phyloP scores from a whole-genome alignment of 345 rosid species.

The Eucalyptus curtisii region DNA sequence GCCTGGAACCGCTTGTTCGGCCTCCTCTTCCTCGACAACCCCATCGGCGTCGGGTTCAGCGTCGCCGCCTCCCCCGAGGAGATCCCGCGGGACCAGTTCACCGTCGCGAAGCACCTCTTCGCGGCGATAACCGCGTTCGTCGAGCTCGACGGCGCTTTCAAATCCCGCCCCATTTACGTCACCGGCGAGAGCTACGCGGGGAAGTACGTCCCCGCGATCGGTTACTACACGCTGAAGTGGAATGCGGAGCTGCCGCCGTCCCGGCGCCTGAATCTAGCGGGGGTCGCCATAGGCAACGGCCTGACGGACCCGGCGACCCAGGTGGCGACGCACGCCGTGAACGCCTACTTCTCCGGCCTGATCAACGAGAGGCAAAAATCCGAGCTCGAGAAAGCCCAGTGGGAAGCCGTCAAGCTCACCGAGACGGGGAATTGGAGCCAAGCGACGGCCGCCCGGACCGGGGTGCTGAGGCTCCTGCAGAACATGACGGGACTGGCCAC shows the following conservation, averaged over 20 bases:
- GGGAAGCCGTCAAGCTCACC: constrained; percentile 22
- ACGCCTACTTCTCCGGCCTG: constrained; percentile 47
- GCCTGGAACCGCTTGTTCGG: constrained; percentile 85
- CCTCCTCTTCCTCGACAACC: constrained; percentile 65
- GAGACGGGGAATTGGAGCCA: constrained; percentile 36
- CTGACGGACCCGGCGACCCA: constrained; percentile 60
- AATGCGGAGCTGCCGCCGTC: constrained; percentile 13
- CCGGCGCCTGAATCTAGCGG: constrained; percentile 33
- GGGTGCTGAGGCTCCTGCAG: constrained; percentile 17
- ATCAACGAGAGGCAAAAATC: constrained; percentile 54
- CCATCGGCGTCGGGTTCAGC: constrained; percentile 84
- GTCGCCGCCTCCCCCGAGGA: constrained; percentile 41
- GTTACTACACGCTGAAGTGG: constrained; percentile 48
- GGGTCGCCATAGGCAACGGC: constrained; percentile 78
- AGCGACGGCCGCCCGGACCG: constrained; percentile 42
- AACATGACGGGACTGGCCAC: constrained; percentile 76
- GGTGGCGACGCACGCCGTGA: constrained; percentile 39
- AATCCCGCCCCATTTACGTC: constrained; percentile 42
- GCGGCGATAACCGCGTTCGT: constrained; percentile 37
- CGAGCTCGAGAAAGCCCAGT: constrained; percentile 45
- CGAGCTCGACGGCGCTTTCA: constrained; percentile 24
- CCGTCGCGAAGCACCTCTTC: constrained; percentile 56
- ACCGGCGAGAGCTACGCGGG: constrained; percentile 89
- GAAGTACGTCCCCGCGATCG: constrained; percentile 70
- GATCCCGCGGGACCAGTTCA: constrained; percentile 47